Base-by-base conservation (phyloP, 192 early-diverging fungal genomes). In the Entomortierella chlamydospora region DNA sequence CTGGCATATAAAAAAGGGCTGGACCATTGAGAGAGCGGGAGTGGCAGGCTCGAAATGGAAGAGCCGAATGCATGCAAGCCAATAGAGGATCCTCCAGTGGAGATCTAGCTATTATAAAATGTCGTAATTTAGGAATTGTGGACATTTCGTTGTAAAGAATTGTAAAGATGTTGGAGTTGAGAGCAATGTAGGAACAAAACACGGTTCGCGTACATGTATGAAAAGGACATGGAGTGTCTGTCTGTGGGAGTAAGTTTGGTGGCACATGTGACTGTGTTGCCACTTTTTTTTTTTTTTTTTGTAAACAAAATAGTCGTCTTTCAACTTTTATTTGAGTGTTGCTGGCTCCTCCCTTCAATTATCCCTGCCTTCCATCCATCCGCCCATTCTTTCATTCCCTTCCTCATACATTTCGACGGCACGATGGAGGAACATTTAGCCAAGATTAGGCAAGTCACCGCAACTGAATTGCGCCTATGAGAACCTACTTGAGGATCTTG, bases 381-480 rank as follows among this genome's bases (percentile, higher is more conserved):
- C 25, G 25, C 26, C 52, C 52, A 20, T 51, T 63, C 5, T 50
- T 20, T 9, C 28, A 34, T 51, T 25, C 49, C 23, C 28, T 30
- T 7, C 45, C 29, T 43, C 15, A 26, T 17, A 57, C 56, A n/a
- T n/a, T n/a, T n/a, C n/a, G n/a, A n/a, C n/a, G n/a, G n/a, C n/a
- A 79, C 57, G 52, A 87, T 90, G 84, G 88, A 90, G 51, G 76
- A 72, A 61, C 79, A 87, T 52, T 85, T 91, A 56, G 83, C 83
- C 4, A 88, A 84, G 66, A 90, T 94, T 61, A 86, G 69, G 69
- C 60, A 62, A 37, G 69, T 61, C 45, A 47, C 20, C 20, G 4
- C 45, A 47, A 4, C 15, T 20, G 45, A 47, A 47, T 47, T 5
- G 34, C 34, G n/a, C 25, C 26, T 9, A 31, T 33, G 11, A 17